Evolutionary conservation across 257 asterid species (phyloP), one percentile per base, ranked within the genome.

Genomic region (Capsicum pubescens): DNA sequence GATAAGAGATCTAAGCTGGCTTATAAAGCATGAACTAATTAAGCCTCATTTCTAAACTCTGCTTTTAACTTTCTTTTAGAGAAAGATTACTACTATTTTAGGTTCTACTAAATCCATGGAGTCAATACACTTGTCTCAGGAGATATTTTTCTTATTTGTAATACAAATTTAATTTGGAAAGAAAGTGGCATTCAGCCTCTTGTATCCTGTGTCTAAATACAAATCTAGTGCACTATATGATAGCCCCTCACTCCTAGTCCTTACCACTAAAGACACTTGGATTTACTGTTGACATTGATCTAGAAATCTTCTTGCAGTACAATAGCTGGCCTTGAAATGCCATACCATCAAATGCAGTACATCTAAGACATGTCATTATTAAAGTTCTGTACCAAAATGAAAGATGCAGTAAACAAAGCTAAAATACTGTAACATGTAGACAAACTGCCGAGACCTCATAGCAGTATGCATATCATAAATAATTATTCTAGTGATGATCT

Each of bases 401-500:
- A 76, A 76, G 48, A 76, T 54, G 81, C 81, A 76, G 81, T 26
- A 76, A 76, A 52, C 48, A 52, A 5, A 16, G n/a, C 80, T 82
- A 39, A 46, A 46, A n/a, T 81, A 81, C 50, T 46, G 84, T 44
- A 42, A 63, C 61, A 63, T 52, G 59, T 82, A 46, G 9, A 52
- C 69, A 35, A 82, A 82, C 57, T 39, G 80, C 56, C 7, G 56
- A 59, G 36, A 54, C 48, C n/a, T 76, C 81, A 77, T 68, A 59
- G 68, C 69, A 82, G 64, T 56, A 26, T 7, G 68, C 14, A 67
- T 36, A 21, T 13, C 52, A 36, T 48, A 52, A 54, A 52, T 42
- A 82, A 68, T 68, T 82, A 82, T 82, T 67, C 67, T 55, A 36
- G 85, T 60, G 54, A n/a, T 60, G 54, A n/a, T 35, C 10, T 26